Percentiles rank a stretch among this genome's conserved stretches.
Evolutionary conservation across 169 alveolate genomes (phyloP).

Genomic region (Plasmodium falciparum): DNA sequence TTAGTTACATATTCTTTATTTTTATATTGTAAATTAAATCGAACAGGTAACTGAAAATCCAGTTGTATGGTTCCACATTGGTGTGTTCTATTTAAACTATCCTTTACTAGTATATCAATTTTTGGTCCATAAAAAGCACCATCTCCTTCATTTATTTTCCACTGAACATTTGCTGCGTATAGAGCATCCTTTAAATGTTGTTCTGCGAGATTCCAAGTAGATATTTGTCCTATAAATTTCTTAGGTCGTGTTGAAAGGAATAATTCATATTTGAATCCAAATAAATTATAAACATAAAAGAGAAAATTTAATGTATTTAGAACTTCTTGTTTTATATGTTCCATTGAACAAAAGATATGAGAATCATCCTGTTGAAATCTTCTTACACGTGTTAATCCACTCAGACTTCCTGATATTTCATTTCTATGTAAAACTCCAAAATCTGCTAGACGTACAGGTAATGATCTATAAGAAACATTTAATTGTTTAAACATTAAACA

Average conservation of each 20-base stretch:
- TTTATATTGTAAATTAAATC: slow-evolving; percentile 97
- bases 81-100: slow-evolving; percentile 97
- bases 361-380: slow-evolving; percentile 99
- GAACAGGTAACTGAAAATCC: slow-evolving; percentile 98
- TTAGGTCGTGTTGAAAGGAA: slow-evolving; percentile 98
- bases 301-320: slow-evolving; percentile 93
- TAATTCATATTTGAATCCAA: slow-evolving; percentile 95
- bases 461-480: slow-evolving; percentile 95
- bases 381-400: slow-evolving; percentile 98
- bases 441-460: slow-evolving; percentile 98
- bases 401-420: slow-evolving; percentile 98
- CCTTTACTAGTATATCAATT: slow-evolving; percentile 97
- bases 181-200: slow-evolving; percentile 94
- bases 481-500: slow-evolving; percentile 94
- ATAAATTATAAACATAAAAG: slow-evolving; percentile 93
- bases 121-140: slow-evolving; percentile 99
- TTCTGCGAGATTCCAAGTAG: slow-evolving; percentile 98
- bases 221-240: slow-evolving; percentile 95
- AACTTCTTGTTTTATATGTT: slow-evolving; percentile 95
- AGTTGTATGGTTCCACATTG: slow-evolving; percentile 99
- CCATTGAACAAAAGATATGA: slow-evolving; percentile 98
- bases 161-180: slow-evolving; percentile 92
- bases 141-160: slow-evolving; percentile 98
- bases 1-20: slow-evolving; percentile 88
- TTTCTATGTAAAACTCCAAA: slow-evolving; percentile 99